Evolutionary conservation across 2,329 filamentous ascomycete species (phyloP), one percentile per base, ranked within the genome.

Genomic region (Fusarium domesticum): DNA sequence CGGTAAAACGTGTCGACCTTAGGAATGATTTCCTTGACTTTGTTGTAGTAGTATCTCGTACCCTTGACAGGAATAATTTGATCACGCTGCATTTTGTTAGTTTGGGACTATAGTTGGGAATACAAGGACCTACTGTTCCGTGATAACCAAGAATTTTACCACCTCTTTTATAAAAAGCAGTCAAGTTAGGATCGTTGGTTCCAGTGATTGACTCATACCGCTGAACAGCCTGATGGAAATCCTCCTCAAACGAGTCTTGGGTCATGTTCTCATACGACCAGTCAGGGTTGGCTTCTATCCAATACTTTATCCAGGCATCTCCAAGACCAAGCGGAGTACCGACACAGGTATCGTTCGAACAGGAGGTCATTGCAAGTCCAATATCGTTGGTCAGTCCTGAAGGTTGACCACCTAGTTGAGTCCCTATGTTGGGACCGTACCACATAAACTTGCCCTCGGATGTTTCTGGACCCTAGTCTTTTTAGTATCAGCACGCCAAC

Each of bases 391-490:
- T 40, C 18, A 45, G 12, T 6, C 15, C n/a, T 7, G 23, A 3
- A 2, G 33, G 39, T 4, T 32, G 39, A 11, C 42, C 42, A 5
- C 37, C 35, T n/a, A 39, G 20, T n/a, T 45, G 23, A 12, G 17
- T 20, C 8, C 43, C 43, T 25, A 36, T 40, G 1, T 45, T 32
- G 19, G 20, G 40, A 15, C 45, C 48, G 2, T 39, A 18, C 42
- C 43, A 48, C 15, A 48, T 35, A 6, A 30, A 38, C 7, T 42
- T 45, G n/a, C 48, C 48, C 16, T 45, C 41, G 5, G 42, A 45
- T n/a, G 42, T 45, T 6, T 11, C 18, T 4, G 48, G 48, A 6
- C 50, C 50, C 57, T 57, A 20, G 14, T 15, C 12, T 16, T 11
- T 23, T 16, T 16, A 6, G 15, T 25, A 25, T 48, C 30, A 37